These are phyloP conservation scores for Solanum chiquidenum DNA, from an alignment of 257 asterid species.

Conservation along the genomic window DNA sequence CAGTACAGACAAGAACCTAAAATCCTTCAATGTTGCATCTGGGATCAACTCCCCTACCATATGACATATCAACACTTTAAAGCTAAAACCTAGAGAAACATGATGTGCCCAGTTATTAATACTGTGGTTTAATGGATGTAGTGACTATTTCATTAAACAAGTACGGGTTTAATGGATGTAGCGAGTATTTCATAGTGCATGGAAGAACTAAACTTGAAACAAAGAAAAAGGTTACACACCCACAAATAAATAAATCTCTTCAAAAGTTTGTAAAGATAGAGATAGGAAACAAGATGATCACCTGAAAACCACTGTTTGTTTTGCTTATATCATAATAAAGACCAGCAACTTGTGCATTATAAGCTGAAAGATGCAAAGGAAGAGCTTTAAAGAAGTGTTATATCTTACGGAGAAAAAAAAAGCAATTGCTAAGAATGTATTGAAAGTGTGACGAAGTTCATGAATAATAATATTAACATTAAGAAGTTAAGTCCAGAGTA, in stretches of 20 bases:
- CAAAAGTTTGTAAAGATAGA: background rate
- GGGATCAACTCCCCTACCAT: background rate
- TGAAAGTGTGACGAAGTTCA: background rate
- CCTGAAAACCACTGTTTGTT: constrained; percentile 81
- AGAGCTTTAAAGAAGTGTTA: background rate
- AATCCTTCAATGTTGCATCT: background rate
- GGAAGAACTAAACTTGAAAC: background rate
- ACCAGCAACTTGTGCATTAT: constrained; percentile 96
- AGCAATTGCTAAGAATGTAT: background rate
- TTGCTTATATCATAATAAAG: constrained; percentile 65
- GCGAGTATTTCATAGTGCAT: background rate
- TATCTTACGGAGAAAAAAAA: background rate
- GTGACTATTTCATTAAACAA: background rate
- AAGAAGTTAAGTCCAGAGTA: background rate
- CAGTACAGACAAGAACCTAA: background rate
- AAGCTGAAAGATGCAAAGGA: constrained; percentile 53
- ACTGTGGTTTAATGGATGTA: background rate
- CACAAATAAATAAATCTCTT: background rate
- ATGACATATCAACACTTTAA: background rate
- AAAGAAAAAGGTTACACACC: background rate
- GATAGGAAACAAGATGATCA: constrained; percentile 15
- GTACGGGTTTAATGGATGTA: background rate
- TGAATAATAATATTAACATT: background rate
- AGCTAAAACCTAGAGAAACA: background rate
- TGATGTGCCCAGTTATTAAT: background rate